These are phyloP conservation scores for Cinnamomum chago DNA, from an alignment of 164 flowering plant species.

Conservation along the genomic window DNA sequence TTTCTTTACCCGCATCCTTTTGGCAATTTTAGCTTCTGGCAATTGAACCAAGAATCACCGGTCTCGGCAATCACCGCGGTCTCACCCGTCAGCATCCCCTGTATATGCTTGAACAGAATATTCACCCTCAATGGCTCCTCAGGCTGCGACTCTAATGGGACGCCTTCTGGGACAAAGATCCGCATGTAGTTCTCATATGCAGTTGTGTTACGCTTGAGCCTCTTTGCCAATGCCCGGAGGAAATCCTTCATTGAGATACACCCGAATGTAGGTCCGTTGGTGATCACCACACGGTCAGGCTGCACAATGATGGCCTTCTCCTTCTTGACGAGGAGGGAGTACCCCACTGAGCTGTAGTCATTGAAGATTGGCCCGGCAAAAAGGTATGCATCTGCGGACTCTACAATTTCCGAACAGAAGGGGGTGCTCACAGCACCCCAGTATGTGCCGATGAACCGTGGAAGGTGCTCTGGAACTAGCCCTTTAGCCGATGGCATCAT, in stretches of 20 bases:
- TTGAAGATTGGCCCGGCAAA: slow-evolving; percentile 86
- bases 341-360: slow-evolving; percentile 84
- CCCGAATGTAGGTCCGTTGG: slow-evolving; percentile 68
- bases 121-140: slow-evolving; percentile 68
- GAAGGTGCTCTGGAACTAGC: slow-evolving; percentile 30
- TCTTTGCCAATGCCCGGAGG: slow-evolving; percentile 50
- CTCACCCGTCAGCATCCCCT: slow-evolving; percentile 54
- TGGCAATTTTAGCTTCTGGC: slow-evolving; percentile 76
- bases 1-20: slow-evolving; percentile 62
- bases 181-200: slow-evolving; percentile 64
- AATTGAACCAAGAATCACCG: slow-evolving; percentile 86
- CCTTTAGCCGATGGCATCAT: slow-evolving; percentile 87
- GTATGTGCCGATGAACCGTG: slow-evolving; percentile 40
- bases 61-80: slow-evolving; percentile 80
- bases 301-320: slow-evolving; percentile 77
- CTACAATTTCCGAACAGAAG: slow-evolving; percentile 79
- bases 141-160: slow-evolving; percentile 41
- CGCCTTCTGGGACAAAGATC: slow-evolving; percentile 64
- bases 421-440: slow-evolving; percentile 87
- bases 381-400: slow-evolving; percentile 79
- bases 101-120: slow-evolving; percentile 71
- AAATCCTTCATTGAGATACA: slow-evolving; percentile 78
- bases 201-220: slow-evolving; percentile 45
- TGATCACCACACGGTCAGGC: slow-evolving; percentile 67
- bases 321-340: slow-evolving; percentile 74